Evolutionary conservation across 2,329 filamentous ascomycete species (phyloP).

Genomic region (Colletotrichum lupini): DNA sequence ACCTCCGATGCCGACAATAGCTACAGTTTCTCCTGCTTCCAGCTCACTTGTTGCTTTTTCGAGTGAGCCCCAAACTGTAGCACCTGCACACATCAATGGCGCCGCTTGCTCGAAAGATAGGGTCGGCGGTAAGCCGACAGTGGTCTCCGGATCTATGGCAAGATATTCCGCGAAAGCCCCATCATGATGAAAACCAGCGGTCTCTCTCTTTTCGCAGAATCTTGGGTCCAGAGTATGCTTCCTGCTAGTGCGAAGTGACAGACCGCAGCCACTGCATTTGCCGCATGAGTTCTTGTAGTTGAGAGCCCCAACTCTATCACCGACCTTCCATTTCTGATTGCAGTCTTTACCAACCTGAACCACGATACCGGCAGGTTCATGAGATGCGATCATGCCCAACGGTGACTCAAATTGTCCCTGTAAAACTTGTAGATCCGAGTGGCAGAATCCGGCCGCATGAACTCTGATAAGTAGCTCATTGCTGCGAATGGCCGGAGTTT

Average conservation of each 20-base stretch:
- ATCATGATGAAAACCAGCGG: constrained; percentile 47
- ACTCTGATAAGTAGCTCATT: constrained; percentile 46
- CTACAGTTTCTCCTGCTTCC: constrained; percentile 40
- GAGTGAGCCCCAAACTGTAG: constrained; percentile 47
- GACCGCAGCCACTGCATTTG: constrained; percentile 42
- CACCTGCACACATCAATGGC: constrained; percentile 50
- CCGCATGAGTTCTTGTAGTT: constrained; percentile 48
- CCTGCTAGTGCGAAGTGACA: constrained; percentile 32
- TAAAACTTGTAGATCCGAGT: constrained; percentile 49
- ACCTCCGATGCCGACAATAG: constrained; percentile 48
- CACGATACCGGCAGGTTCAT: constrained; percentile 49
- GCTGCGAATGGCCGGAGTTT: constrained; percentile 39
- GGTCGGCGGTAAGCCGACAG: constrained; percentile 41
- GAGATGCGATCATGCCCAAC: constrained; percentile 46
- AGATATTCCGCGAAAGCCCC: constrained; percentile 49
- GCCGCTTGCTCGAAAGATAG: constrained; percentile 48
- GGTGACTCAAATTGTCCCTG: constrained; percentile 45
- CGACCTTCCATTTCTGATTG: constrained; percentile 40
- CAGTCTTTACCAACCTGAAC: constrained; percentile 42
- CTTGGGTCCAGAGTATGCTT: constrained; percentile 40
- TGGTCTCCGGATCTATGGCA: constrained; percentile 43
- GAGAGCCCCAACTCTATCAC: constrained; percentile 48
- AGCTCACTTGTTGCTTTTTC: constrained; percentile 43
- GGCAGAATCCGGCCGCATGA: constrained; percentile 50
- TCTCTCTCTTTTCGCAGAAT: constrained; percentile 46